phyloP scores from a whole-genome alignment of 31 red algal genomes.

The Pterothamnion heteromorphum region DNA sequence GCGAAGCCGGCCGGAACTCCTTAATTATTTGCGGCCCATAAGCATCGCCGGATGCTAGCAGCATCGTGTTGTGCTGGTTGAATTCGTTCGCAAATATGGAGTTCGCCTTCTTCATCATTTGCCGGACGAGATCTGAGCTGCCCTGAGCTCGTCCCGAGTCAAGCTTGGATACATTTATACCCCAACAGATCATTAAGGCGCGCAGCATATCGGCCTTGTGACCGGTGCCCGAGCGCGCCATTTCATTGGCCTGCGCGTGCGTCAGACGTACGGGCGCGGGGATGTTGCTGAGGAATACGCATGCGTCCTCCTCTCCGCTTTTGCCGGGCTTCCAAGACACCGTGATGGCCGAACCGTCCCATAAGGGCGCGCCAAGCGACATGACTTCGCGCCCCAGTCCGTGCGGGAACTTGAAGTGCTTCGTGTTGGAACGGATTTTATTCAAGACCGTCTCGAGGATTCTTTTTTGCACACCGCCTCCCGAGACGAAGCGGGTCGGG shows the following conservation, averaged over 20 bases:
- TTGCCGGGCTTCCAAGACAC: slow-evolving; percentile 55
- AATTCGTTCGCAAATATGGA: slow-evolving; percentile 19
- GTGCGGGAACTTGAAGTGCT: slow-evolving; percentile 68
- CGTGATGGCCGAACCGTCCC: slow-evolving; percentile 59
- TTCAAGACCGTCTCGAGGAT: slow-evolving; percentile 26
- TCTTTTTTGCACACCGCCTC: neutral
- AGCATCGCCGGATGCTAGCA: slow-evolving; percentile 24
- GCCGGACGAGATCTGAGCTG: slow-evolving; percentile 38
- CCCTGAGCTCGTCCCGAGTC: slow-evolving; percentile 6
- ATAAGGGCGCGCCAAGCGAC: slow-evolving; percentile 50
- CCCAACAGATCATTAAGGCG: no score
- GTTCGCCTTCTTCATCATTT: neutral
- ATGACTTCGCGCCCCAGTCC: slow-evolving; percentile 49
- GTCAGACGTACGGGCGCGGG: slow-evolving; percentile 52
- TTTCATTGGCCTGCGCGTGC: slow-evolving; percentile 57
- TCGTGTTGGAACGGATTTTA: slow-evolving; percentile 55
- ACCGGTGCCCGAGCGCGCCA: slow-evolving; percentile 3
- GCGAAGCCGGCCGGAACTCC: neutral
- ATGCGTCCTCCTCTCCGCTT: slow-evolving; percentile 54
- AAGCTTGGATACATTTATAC: slow-evolving; percentile 31
- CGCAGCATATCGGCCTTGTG: slow-evolving; percentile 4
- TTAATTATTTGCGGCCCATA: neutral
- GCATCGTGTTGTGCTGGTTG: slow-evolving; percentile 1
- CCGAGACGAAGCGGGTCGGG: slow-evolving; percentile 51
- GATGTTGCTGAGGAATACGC: slow-evolving; percentile 38